Evolutionary conservation across 202 grass and related monocot species (phyloP).

Genomic region (Digitaria exilis): DNA sequence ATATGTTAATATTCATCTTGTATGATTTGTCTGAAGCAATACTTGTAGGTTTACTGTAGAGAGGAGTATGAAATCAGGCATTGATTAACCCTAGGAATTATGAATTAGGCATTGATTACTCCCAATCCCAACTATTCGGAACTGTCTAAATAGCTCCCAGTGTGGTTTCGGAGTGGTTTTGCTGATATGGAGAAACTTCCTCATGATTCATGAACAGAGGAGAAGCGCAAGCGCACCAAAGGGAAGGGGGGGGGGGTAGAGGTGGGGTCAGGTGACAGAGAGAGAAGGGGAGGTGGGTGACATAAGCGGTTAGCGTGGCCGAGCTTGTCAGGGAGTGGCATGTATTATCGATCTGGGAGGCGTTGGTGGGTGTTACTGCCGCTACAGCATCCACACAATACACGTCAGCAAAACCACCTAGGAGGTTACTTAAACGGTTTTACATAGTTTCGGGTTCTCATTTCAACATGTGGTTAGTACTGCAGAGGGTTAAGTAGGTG

Average conservation of each 20-base stretch:
- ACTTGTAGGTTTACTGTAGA: neutral
- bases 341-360: too few relatives aligned
- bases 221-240: too few relatives aligned
- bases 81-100: neutral
- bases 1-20: neutral
- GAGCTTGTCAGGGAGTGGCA: too few relatives aligned
- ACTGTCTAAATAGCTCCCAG: neutral
- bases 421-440: neutral
- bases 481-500: neutral
- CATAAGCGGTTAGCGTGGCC: too few relatives aligned
- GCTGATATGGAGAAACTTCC: neutral
- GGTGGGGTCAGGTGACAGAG: too few relatives aligned
- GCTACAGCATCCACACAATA: neutral
- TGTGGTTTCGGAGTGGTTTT: neutral
- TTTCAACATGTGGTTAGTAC: neutral
- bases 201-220: too few relatives aligned
- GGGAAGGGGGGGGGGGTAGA: too few relatives aligned
- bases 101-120: neutral
- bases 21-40: conserved; percentile 5
- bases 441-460: neutral
- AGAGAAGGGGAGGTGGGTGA: too few relatives aligned
- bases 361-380: neutral
- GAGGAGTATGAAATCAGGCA: too few relatives aligned
- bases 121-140: neutral
- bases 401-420: neutral